phyloP scores from a whole-genome alignment of 768 basidiomycete species.

The Astraeus odoratus region DNA sequence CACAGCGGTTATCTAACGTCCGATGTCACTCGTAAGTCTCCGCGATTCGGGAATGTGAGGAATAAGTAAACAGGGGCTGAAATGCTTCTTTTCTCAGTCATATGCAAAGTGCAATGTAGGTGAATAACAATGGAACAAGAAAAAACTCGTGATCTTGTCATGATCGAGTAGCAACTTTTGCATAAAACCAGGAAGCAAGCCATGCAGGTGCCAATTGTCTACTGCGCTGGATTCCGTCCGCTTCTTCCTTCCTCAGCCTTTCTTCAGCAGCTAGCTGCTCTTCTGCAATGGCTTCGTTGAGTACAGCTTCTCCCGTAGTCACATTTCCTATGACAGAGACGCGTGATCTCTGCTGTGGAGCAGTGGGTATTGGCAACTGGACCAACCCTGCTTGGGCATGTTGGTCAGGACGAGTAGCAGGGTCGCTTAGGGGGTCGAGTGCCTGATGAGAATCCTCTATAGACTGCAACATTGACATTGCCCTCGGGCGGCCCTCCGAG shows the following conservation, averaged over 20 bases:
- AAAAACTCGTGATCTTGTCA: constrained; percentile 8
- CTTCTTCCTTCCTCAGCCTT: constrained; percentile 48
- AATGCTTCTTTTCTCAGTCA: too few relatives aligned
- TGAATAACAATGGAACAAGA: not conserved
- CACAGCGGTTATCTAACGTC: too few relatives aligned
- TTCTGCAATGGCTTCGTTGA: constrained; percentile 63
- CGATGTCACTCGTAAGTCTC: too few relatives aligned
- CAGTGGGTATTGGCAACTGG: constrained; percentile 13
- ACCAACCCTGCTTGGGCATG: constrained; percentile 40
- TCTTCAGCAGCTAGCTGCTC: constrained; percentile 52
- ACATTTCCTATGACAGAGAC: constrained; percentile 28
- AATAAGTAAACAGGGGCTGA: too few relatives aligned
- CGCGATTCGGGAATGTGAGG: too few relatives aligned
- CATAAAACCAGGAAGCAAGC: constrained; percentile 63
- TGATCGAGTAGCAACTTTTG: constrained; percentile 20
- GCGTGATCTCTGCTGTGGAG: constrained; percentile 5
- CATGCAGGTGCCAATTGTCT: constrained; percentile 31
- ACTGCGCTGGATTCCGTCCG: constrained; percentile 37
- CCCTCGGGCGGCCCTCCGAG: constrained; percentile 3
- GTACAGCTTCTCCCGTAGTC: constrained; percentile 52
- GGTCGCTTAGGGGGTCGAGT: constrained; percentile 21
- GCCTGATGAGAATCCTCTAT: not conserved
- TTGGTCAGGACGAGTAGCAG: constrained; percentile 34
- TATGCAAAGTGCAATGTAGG: too few relatives aligned
- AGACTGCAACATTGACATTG: constrained; percentile 5